phyloP scores from a whole-genome alignment of 2,329 filamentous ascomycete genomes.

The Xylariaceae sp. region DNA sequence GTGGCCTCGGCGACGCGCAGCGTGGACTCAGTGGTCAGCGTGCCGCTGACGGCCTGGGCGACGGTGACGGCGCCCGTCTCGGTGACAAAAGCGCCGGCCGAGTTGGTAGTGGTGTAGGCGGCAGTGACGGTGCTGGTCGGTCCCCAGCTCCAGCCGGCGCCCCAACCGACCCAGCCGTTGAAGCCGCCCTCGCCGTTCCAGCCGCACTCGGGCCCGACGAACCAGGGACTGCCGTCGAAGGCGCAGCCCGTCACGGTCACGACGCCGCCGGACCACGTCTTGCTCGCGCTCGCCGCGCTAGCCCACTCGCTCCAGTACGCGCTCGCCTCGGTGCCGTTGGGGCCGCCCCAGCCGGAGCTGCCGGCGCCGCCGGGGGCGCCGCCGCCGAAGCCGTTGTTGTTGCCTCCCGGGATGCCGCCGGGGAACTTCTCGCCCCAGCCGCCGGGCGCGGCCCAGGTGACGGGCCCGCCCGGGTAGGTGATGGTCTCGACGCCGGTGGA shows the following conservation, averaged over 20 bases:
- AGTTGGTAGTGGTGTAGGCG: conserved; percentile 26
- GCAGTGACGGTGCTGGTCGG: conserved; percentile 28
- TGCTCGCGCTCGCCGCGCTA: conserved; percentile 19
- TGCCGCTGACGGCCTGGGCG: conserved; percentile 25
- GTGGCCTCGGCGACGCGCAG: conserved; percentile 10
- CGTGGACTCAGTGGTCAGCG: conserved; percentile 23
- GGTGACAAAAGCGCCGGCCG: conserved; percentile 21
- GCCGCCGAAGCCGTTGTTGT: background rate
- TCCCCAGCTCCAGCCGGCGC: conserved; percentile 31
- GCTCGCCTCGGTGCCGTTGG: conserved; percentile 11
- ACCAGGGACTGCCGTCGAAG: conserved; percentile 33
- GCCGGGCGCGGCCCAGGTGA: conserved; percentile 27
- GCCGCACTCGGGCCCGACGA: conserved; percentile 29
- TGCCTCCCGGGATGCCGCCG: background rate
- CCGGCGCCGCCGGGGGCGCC: conserved; percentile 1
- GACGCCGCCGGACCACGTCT: conserved; percentile 29
- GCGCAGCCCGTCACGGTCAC: conserved; percentile 36
- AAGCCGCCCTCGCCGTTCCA: conserved; percentile 28
- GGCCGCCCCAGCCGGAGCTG: conserved; percentile 2
- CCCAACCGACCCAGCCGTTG: conserved; percentile 34
- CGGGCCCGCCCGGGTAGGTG: conserved; percentile 26
- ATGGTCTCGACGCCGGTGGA: conserved; percentile 32
- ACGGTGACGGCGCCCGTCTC: conserved; percentile 21
- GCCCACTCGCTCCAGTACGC: conserved; percentile 25
- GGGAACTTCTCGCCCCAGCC: conserved; percentile 18